phyloP scores from a whole-genome alignment of 768 basidiomycete genomes.

The Lentinula sp. region DNA sequence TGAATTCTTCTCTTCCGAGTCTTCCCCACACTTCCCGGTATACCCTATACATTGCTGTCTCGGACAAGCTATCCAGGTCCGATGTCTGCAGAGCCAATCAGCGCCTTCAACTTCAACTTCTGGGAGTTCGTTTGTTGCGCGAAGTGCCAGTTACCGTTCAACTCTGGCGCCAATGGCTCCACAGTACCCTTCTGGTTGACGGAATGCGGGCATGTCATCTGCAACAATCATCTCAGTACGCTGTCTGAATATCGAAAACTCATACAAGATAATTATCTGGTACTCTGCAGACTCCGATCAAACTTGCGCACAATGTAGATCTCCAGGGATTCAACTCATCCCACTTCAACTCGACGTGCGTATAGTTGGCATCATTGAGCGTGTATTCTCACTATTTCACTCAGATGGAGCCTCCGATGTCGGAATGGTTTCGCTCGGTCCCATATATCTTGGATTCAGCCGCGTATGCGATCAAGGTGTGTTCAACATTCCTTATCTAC shows the following conservation, averaged over 20 bases:
- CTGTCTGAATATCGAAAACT: conserved; percentile 6
- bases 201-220: conserved; percentile 82
- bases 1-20: no score
- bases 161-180: conserved; percentile 38
- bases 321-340: conserved; percentile 56
- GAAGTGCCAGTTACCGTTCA: conserved; percentile 64
- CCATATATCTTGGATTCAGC: conserved; percentile 57
- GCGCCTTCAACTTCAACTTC: conserved; percentile 46
- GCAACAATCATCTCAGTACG: conserved; percentile 80
- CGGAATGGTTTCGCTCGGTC: conserved; percentile 70
- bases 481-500: not conserved
- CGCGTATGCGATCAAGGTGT: conserved; percentile 64
- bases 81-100: conserved; percentile 33
- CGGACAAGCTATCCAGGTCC: not conserved
- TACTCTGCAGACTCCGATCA: conserved; percentile 48
- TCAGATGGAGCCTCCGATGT: conserved; percentile 79
- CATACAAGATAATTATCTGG: not conserved
- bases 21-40: no score
- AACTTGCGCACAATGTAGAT: conserved; percentile 67
- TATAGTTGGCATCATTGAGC: conserved; percentile 7
- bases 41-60: no score
- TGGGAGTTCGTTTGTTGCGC: conserved; percentile 79
- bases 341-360: conserved; percentile 72
- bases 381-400: not conserved
- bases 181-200: conserved; percentile 83